Base-by-base conservation (phyloP, 73 alveolate genomes). In the Tetrahymena borealis region DNA sequence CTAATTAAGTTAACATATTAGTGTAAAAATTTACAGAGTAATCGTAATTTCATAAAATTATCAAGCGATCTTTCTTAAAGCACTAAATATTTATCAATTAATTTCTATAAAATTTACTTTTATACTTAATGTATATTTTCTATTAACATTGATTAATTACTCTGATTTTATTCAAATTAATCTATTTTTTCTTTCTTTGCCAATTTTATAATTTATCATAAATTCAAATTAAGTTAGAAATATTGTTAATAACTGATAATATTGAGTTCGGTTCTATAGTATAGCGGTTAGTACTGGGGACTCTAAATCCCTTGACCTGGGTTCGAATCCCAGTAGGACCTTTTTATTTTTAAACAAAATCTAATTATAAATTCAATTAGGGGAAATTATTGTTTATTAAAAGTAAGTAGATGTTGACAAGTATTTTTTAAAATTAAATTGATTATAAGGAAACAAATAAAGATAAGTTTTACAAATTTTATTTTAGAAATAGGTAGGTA, bases 311-410 rank as follows among this genome's bases (percentile, higher is more conserved):
- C 85, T 60, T 60, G 85, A 60, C 85, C 85, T 60, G 85, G 85
- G 85, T 60, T 60, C 85, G 85, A 60, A 60, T 60, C 85, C 85
- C 85, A 60, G 85, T 60, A 60, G 85, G 85, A 60, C 85, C 85
- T 60, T 60, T 60, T 60, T 60, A 4, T 4, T 60, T 60, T 60
- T 60, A 24, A 4, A 10, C 0, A 1, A 18, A 41, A 1, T 4
- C 20, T 41, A 18, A 3, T 0, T 41, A 11, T 41, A 1, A 41
- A 41, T 18, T 41, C 20, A 41, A 12, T 18, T 6, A 41, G 20
- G 20, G 16, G 20, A 5, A 5, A 41, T 41, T 0, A 41, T 41
- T 41, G 16, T 18, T 4, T 41, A 10, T 41, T 5, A 41, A 18
- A 7, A 41, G 32, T 41, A 7, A 41, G 7, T 41, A 41, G 20